Conservation (phyloP, 768 basidiomycete species). For the Podaxis carcinomalis region DNA sequence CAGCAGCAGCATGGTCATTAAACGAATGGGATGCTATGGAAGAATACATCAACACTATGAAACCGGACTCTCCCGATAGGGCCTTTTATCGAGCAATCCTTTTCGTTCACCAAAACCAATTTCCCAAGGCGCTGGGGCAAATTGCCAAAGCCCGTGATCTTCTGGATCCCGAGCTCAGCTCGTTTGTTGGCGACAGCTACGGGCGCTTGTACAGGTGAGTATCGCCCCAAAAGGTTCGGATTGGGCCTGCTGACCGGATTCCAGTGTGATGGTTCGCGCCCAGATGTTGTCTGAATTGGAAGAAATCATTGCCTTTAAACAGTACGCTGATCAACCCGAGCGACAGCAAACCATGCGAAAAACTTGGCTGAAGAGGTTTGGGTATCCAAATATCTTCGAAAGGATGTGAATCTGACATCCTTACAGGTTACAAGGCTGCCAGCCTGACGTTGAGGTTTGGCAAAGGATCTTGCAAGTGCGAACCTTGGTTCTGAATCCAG, state of each 20-base stretch:
- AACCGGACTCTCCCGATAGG: slow-evolving; percentile 86
- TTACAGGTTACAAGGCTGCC: slow-evolving; percentile 84
- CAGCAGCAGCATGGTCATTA: slow-evolving; percentile 95
- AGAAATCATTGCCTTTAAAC: slow-evolving; percentile 95
- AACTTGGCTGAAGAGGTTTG: slow-evolving; percentile 96
- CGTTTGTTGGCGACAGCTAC: slow-evolving; percentile 93
- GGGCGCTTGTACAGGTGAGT: slow-evolving; percentile 94
- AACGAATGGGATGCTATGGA: slow-evolving; percentile 99
- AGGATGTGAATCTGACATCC: background rate
- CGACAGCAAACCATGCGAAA: slow-evolving; percentile 86
- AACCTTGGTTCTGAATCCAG: slow-evolving; percentile 87
- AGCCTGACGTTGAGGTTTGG: slow-evolving; percentile 99
- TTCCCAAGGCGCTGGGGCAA: slow-evolving; percentile 82
- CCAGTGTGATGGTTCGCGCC: slow-evolving; percentile 90
- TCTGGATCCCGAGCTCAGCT: slow-evolving; percentile 85
- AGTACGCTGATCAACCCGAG: slow-evolving; percentile 89
- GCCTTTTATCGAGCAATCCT: slow-evolving; percentile 96
- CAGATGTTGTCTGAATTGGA: slow-evolving; percentile 98
- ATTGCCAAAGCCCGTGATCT: slow-evolving; percentile 92
- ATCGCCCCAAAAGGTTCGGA: background rate
- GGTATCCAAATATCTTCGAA: slow-evolving; percentile 1
- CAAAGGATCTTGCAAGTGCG: slow-evolving; percentile 95
- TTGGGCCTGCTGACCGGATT: slow-evolving; percentile 5
- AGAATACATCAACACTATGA: slow-evolving; percentile 92
- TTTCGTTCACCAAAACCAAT: slow-evolving; percentile 94